A percentile compares a stretch with the other conserved stretches of the same genome.
Evolutionary conservation across 148 eudicot genomes (phyloP).

Genomic region (Agrostemma githago): DNA sequence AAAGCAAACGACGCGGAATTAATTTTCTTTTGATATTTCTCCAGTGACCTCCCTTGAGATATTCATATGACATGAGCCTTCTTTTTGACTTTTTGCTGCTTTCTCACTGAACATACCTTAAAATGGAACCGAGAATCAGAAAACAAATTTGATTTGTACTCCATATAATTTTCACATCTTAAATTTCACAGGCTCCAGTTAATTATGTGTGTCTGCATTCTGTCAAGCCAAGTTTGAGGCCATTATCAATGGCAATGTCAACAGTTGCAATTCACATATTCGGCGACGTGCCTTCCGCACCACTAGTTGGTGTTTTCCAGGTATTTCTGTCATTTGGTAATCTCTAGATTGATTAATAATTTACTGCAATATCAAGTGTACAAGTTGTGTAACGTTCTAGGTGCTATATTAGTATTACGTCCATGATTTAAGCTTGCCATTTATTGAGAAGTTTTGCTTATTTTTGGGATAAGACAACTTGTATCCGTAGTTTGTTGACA

Average conservation of each 20-base stretch:
- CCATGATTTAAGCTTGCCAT: background rate
- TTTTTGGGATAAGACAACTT: background rate
- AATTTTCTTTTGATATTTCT: too few species aligned
- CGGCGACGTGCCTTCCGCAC: constrained; percentile 93
- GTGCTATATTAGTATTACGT: background rate
- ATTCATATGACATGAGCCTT: background rate
- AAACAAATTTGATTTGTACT: background rate
- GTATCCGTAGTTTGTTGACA: background rate
- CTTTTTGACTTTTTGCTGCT: background rate
- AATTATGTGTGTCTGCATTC: constrained; percentile 79
- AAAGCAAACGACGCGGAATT: too few species aligned
- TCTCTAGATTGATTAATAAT: background rate
- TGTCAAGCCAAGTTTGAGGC: constrained; percentile 73
- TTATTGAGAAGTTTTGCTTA: background rate
- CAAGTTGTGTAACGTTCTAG: background rate
- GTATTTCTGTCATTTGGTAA: constrained; percentile 5
- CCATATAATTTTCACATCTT: background rate
- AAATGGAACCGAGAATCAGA: background rate
- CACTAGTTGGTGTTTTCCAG: constrained; percentile 34
- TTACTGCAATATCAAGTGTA: background rate
- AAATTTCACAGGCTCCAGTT: constrained; percentile 69
- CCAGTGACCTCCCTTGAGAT: background rate
- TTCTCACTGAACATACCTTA: background rate
- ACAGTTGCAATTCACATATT: constrained; percentile 79
- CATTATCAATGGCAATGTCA: constrained; percentile 87